These are phyloP conservation scores for Pichia sorboxylosa DNA, from an alignment of 1,139 yeast species.

Conservation along the genomic window DNA sequence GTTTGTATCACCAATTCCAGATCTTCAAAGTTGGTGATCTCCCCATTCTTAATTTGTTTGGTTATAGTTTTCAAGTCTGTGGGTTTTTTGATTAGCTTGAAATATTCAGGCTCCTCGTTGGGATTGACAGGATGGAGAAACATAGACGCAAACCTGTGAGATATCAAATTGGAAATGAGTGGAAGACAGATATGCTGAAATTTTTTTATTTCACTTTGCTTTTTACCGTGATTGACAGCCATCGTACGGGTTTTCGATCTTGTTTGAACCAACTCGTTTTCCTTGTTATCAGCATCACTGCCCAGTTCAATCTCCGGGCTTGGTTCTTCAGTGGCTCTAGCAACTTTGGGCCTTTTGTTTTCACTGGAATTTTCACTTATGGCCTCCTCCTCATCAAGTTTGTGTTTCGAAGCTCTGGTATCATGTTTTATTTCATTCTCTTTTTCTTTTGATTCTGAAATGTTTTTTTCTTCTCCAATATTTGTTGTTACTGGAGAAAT, in stretches of 20 bases:
- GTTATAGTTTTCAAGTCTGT: constrained; percentile 56
- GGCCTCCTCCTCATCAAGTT: constrained; percentile 3
- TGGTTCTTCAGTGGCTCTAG: background rate
- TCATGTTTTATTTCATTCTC: background rate
- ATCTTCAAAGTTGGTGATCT: constrained; percentile 36
- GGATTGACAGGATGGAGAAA: constrained; percentile 59
- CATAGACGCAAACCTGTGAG: constrained; percentile 66
- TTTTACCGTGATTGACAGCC: background rate
- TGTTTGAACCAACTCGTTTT: constrained; percentile 1
- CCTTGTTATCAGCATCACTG: background rate
- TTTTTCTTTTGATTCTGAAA: background rate
- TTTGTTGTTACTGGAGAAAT: background rate
- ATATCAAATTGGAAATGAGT: constrained; percentile 50
- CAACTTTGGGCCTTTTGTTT: background rate
- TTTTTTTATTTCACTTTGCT: constrained; percentile 24
- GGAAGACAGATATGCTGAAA: constrained; percentile 48
- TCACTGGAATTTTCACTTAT: background rate
- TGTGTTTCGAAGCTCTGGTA: constrained; percentile 1
- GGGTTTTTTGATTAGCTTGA: constrained; percentile 50
- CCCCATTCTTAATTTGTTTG: constrained; percentile 46
- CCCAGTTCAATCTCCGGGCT: background rate
- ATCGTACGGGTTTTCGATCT: constrained; percentile 8
- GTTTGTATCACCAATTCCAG: constrained; percentile 59
- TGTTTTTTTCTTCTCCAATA: background rate
- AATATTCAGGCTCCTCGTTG: constrained; percentile 60